Percentiles rank a stretch among this genome's conserved stretches.
Evolutionary conservation across 2,329 filamentous ascomycete genomes (phyloP).

Genomic region (Amesomyces nigricolor): DNA sequence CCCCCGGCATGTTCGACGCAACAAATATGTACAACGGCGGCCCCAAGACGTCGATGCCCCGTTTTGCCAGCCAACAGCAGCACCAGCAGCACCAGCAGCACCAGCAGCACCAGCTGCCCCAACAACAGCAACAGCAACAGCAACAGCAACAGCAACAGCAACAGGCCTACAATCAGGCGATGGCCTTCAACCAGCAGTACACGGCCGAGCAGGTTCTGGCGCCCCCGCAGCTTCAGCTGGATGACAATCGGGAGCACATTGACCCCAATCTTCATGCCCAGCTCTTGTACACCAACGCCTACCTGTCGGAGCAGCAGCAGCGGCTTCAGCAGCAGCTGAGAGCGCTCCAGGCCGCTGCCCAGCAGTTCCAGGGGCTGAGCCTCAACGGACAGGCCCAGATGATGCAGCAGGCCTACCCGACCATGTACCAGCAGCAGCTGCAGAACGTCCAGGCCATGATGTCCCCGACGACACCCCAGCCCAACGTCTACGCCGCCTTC

Average conservation of each 20-base stretch:
- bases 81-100: slow-evolving; percentile 27
- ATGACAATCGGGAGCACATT: slow-evolving; percentile 65
- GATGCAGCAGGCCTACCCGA: slow-evolving; percentile 56
- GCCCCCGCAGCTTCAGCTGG: slow-evolving; percentile 72
- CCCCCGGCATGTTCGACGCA: slow-evolving; percentile 41
- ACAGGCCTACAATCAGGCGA: slow-evolving; percentile 24
- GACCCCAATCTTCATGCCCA: slow-evolving; percentile 85
- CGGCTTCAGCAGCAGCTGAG: slow-evolving; percentile 89
- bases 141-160: slow-evolving; percentile 22
- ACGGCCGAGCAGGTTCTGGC: slow-evolving; percentile 85
- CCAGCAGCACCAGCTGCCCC: slow-evolving; percentile 29
- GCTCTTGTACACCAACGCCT: slow-evolving; percentile 83
- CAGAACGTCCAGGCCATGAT: slow-evolving; percentile 49
- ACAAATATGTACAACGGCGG: slow-evolving; percentile 42
- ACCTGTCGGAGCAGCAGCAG: slow-evolving; percentile 90
- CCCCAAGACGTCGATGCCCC: slow-evolving; percentile 55
- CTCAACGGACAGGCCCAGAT: slow-evolving; percentile 48
- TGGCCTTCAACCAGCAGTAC: slow-evolving; percentile 44
- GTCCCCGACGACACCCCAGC: slow-evolving; percentile 52
- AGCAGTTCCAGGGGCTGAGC: slow-evolving; percentile 74
- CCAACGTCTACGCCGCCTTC: slow-evolving; percentile 75
- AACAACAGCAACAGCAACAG: slow-evolving; percentile 29
- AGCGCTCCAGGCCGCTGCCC: slow-evolving; percentile 73
- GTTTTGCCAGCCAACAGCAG: slow-evolving; percentile 36
- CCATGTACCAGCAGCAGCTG: slow-evolving; percentile 43